Base-by-base conservation (phyloP, 2,329 filamentous ascomycete species). In the Colletotrichum orchidophilum region DNA sequence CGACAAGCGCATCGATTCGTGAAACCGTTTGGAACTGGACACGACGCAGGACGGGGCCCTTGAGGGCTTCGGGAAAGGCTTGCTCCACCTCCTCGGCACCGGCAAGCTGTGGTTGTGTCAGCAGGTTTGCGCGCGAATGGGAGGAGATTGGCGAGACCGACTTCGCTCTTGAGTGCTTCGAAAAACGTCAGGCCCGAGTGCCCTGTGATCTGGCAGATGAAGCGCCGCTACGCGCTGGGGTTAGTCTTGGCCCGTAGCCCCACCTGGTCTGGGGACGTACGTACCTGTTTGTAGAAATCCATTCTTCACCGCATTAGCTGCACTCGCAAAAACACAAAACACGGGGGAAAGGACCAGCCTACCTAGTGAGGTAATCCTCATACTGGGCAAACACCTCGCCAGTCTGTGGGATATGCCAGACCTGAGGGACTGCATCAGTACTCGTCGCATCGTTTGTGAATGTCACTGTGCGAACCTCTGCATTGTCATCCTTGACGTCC, bases 201-300 rank as follows among this genome's bases (percentile, higher is more conserved):
- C 64, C 96, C 96, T 13, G 95, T 97, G 75, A 98, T 97, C 80
- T 97, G 94, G 82, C 97, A 97, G 72, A 97, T 97, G 81, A 98
- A 99, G 66, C 93, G 91, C 78, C 91, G 94, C 91, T 96, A 76
- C 53, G 70, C 70, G 29, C 27, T 58, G 64, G 68, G 50, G 66
- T 66, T 52, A 72, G 65, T 72, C 66, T 61, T 70, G 66, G 66
- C 65, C 61, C 55, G 57, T 42, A 61, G 69, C 54, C 71, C 63
- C 69, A 70, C 64, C 58, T 53, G 18, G 31, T 26, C 54, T 49
- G 58, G 58, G 73, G n/a, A n/a, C n/a, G n/a, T n/a, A 78, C 87
- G 77, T 85, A 94, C 94, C 89, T 97, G 94, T 76, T 93, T 95
- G 80, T 97, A 97, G 79, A 97, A 98, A 80, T 98, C 95, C 88